Evolutionary conservation across 2,329 filamentous ascomycete species (phyloP).

Genomic region (Botrytis tulipae): DNA sequence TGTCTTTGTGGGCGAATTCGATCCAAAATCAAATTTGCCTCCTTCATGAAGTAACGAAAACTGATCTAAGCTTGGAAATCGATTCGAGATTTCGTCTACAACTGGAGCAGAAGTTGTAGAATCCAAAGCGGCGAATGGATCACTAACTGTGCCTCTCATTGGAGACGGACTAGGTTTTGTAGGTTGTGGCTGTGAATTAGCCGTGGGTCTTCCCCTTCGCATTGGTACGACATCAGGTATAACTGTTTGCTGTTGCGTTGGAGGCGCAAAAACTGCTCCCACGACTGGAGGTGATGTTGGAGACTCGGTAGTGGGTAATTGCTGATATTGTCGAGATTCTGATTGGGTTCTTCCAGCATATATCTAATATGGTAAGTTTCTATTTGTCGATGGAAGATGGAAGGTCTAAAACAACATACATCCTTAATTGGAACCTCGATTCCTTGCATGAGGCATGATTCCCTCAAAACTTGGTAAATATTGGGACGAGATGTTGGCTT

Average conservation of each 20-base stretch:
- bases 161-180: constrained; percentile 65
- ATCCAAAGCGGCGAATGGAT: constrained; percentile 91
- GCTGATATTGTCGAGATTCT: constrained; percentile 59
- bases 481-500: constrained; percentile 74
- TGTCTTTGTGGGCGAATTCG: constrained; percentile 48
- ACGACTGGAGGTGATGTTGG: constrained; percentile 58
- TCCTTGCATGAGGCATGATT: constrained; percentile 86
- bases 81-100: constrained; percentile 76
- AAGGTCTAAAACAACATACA: constrained; percentile 52
- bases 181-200: constrained; percentile 47
- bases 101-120: constrained; percentile 55
- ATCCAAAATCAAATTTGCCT: constrained; percentile 79
- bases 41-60: constrained; percentile 89
- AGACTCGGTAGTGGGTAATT: constrained; percentile 55
- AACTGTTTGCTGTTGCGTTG: constrained; percentile 64
- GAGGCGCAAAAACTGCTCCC: constrained; percentile 79
- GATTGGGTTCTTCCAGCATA: constrained; percentile 64
- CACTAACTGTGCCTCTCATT: constrained; percentile 64
- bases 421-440: constrained; percentile 85
- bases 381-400: not conserved
- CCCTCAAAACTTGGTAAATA: constrained; percentile 88
- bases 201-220: constrained; percentile 76
- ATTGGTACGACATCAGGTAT: constrained; percentile 92
- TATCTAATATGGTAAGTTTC: constrained; percentile 52
- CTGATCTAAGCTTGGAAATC: constrained; percentile 89